Evolutionary conservation across 805 yeast genomes (phyloP), one percentile per base, ranked within the genome.

Genomic region (Pichia thaimueangensis): DNA sequence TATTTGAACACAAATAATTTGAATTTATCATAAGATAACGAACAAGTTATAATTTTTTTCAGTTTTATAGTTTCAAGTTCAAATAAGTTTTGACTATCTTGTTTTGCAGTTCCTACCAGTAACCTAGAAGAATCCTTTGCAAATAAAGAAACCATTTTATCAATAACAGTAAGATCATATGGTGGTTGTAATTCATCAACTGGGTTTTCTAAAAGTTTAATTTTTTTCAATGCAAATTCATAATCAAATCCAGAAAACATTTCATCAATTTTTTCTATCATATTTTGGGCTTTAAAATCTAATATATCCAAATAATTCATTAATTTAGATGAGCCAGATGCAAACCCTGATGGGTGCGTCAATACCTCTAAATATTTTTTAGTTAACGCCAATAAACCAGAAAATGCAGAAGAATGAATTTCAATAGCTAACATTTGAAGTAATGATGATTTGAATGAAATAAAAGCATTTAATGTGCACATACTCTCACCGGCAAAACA

Each of bases 391-490:
- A 78, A 53, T 7, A 82, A 67, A 7, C 76, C 70, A 49, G 63
- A 47, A 35, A 53, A 42, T 0, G 73, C 66, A 12, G 76, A 65
- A 42, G 71, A 71, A 55, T 83, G 88, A n/a, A 91, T 67, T 49
- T 87, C 94, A 41, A 82, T 62, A 15, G 89, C 74, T 46, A 86
- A 62, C 51, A 79, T 77, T 48, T 83, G 84, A 20, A 86, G 63
- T 12, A 82, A 63, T 16, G 70, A 64, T 33, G 78, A 71, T 53
- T 95, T 71, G 48, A 76, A 80, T 31, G 66, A 70, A 39, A 82
- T 70, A 50, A 86, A 82, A 2, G 79, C 68, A 23, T 78, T 62
- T 37, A 86, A 66, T 0, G 91, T 68, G 27, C 79, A 74, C 46
- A 72, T 62, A 30, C 73, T 62, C 5, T 56, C 57, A 19, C 67